phyloP scores from a whole-genome alignment of 164 flowering plant genomes.

The Echeveria elegans region DNA sequence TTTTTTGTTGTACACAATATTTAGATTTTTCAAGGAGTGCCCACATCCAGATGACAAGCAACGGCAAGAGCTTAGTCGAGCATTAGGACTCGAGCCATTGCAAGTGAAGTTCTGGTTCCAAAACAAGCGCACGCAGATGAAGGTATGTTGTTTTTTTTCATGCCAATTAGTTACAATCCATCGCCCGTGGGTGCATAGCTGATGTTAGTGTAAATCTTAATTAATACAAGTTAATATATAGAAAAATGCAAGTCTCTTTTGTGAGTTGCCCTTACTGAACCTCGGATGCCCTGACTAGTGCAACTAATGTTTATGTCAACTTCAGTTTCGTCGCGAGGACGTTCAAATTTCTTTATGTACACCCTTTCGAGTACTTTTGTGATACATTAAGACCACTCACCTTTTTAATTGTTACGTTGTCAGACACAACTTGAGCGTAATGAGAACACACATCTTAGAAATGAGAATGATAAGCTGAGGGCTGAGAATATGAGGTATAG shows the following conservation, averaged over 20 bases:
- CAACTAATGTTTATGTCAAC: background rate
- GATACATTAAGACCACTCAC: background rate
- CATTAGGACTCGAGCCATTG: conserved; percentile 65
- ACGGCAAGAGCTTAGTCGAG: conserved; percentile 65
- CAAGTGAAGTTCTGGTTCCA: conserved; percentile 97
- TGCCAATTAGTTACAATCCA: too few species aligned
- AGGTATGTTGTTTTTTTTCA: conserved; percentile 31
- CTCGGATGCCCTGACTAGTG: background rate
- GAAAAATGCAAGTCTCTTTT: too few species aligned
- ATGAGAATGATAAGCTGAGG: conserved; percentile 69
- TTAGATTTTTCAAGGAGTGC: conserved; percentile 74
- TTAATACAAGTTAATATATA: too few species aligned
- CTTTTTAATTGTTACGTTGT: background rate
- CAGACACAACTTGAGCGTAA: conserved; percentile 78
- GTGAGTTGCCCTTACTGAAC: background rate
- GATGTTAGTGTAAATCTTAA: too few species aligned
- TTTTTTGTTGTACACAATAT: background rate
- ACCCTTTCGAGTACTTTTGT: too few species aligned
- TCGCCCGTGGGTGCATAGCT: too few species aligned
- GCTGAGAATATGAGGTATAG: conserved; percentile 66
- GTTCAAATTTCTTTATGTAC: background rate
- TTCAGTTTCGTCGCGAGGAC: background rate
- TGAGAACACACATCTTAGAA: conserved; percentile 59
- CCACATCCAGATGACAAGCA: conserved; percentile 95
- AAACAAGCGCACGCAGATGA: conserved; percentile 87